Conservation (phyloP, 2,329 filamentous ascomycete genomes). For the Torrubiella hemipterigena region DNA sequence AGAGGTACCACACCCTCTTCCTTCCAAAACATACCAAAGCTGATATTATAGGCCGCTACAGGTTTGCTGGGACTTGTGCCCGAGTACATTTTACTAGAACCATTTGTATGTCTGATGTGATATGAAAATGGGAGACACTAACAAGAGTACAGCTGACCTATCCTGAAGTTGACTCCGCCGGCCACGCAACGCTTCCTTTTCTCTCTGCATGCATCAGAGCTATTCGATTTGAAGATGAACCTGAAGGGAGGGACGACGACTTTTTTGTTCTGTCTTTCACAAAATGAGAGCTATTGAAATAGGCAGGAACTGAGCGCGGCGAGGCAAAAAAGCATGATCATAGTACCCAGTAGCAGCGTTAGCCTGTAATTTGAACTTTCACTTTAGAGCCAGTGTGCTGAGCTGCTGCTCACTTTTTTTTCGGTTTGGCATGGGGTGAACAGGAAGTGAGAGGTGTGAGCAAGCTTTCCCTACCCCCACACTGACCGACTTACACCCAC, state of each 20-base stretch:
- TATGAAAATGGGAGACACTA: not conserved
- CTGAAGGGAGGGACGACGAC: not conserved
- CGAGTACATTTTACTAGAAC: not conserved
- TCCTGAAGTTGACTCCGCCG: not conserved
- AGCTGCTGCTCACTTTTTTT: not conserved
- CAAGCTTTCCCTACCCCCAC: no score
- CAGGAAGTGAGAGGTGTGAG: no score
- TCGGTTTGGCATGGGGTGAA: no score
- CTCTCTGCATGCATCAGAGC: not conserved
- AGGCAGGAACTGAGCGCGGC: not conserved
- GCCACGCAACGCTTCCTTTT: not conserved
- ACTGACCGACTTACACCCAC: no score
- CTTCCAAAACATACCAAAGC: not conserved
- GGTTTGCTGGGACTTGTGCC: not conserved
- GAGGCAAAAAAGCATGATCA: not conserved
- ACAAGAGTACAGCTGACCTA: not conserved
- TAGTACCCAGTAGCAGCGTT: not conserved
- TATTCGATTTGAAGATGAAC: not conserved
- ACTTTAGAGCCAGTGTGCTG: not conserved
- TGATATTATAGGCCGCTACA: not conserved
- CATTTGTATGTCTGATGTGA: not conserved
- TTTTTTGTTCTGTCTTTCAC: not conserved
- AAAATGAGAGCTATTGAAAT: not conserved
- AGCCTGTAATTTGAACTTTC: not conserved
- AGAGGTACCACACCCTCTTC: not conserved